phyloP scores from a whole-genome alignment of 306 rosid species.

The Erythrophleum fordii region DNA sequence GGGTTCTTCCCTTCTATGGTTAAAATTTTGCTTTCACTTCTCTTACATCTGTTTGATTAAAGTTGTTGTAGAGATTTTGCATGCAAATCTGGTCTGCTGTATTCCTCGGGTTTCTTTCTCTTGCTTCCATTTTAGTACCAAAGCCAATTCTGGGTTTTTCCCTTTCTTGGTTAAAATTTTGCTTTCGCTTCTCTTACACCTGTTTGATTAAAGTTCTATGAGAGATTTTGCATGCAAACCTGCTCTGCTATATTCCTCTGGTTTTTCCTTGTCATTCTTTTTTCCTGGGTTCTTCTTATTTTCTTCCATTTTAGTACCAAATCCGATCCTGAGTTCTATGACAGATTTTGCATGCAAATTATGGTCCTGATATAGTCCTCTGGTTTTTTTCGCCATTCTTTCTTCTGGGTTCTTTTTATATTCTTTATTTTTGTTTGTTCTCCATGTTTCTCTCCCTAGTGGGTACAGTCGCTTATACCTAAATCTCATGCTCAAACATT shows the following conservation, averaged over 20 bases:
- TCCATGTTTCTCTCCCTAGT: background rate
- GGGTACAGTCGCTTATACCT: background rate
- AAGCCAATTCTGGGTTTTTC: constrained; percentile 19
- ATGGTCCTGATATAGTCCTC: background rate
- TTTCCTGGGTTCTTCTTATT: background rate
- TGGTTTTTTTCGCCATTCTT: background rate
- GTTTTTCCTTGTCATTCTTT: background rate
- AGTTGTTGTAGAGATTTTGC: background rate
- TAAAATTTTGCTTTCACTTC: background rate
- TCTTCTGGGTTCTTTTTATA: background rate
- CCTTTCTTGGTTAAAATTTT: background rate
- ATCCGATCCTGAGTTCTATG: constrained; percentile 12
- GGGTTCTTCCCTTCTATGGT: background rate
- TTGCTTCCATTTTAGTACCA: background rate
- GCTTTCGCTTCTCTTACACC: too few relatives aligned
- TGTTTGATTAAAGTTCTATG: background rate
- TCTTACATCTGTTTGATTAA: background rate
- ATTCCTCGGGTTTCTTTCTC: background rate
- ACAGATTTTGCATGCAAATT: constrained; percentile 5
- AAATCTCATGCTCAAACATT: background rate
- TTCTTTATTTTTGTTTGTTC: background rate
- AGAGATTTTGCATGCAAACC: background rate
- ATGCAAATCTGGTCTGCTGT: background rate
- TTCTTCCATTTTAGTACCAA: background rate
- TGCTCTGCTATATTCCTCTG: background rate